phyloP scores from a whole-genome alignment of 2,329 filamentous ascomycete species.

The Cladosporium sp. region DNA sequence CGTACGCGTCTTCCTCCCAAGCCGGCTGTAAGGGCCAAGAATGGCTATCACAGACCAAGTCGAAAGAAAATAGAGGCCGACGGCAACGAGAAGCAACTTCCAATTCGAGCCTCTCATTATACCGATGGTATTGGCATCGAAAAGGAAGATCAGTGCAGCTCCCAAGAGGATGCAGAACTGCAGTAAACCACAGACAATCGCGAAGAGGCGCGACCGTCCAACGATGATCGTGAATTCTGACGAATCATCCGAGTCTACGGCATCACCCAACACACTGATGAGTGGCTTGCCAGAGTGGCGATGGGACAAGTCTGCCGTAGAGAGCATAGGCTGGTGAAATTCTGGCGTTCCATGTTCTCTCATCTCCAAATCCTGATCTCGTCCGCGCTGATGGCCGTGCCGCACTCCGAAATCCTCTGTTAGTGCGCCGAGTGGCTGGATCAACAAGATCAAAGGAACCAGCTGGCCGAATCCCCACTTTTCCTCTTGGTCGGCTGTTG shows the following conservation, averaged over 20 bases:
- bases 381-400: neutral
- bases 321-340: neutral
- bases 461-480: constrained; percentile 23
- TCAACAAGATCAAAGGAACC: constrained; percentile 22
- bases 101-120: neutral
- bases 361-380: neutral
- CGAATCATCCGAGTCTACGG: neutral
- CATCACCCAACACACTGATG: neutral
- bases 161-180: neutral
- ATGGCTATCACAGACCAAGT: neutral
- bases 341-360: neutral
- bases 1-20: neutral
- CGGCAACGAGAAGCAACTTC: neutral
- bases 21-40: neutral
- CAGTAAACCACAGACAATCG: neutral
- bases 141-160: neutral
- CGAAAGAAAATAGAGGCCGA: neutral
- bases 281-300: neutral
- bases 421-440: constrained; percentile 22
- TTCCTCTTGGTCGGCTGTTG: constrained; percentile 9
- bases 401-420: constrained; percentile 16
- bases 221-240: neutral
- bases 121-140: neutral
- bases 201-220: neutral
- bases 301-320: neutral